Evolutionary conservation across 2,329 filamentous ascomycete genomes (phyloP), one percentile per base, ranked within the genome.

Genomic region (Sporothrix schenckii): DNA sequence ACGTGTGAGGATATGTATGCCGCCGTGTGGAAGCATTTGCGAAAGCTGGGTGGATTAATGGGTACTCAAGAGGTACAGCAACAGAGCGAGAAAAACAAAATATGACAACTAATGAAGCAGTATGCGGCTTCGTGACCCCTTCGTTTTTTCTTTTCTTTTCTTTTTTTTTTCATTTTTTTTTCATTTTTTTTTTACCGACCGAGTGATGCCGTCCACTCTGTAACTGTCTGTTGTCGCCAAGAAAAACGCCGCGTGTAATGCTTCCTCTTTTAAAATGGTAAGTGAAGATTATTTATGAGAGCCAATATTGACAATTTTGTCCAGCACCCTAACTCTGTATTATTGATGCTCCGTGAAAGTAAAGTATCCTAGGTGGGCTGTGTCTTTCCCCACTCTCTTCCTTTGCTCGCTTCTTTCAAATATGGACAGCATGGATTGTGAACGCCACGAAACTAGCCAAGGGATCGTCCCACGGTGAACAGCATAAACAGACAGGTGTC

Each of bases 401-500:
- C 21, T 16, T 10, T n/a, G 5, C 47, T 50, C 19, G 5, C 47
- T 7, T 47, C 39, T 44, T 47, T 47, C n/a, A 61, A 47, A 47
- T 44, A 44, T 61, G 58, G 39, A 47, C 58, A 44, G 39, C 44
- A 39, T 39, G 47, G 58, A 14, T 5, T 21, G 41, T 44, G 34
- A 34, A 34, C 41, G 41, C 41, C 41, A 63, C 9, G 11, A 11
- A 39, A 47, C 58, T 27, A 24, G 13, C 24, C 10, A 41, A 47
- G 21, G 47, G 58, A 27, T 34, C 44, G 58, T 27, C 21, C 58
- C 21, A 63, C 14, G 39, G 58, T 10, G 58, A 39, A 63, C 58
- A 27, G n/a, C 21, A 63, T 63, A 39, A 24, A 44, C 34, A 47
- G 58, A 63, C 21, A 47, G 58, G 39, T 63, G 58, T 47, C 39